Percentiles rank a stretch among this genome's conserved stretches.
Evolutionary conservation across 2,329 filamentous ascomycete genomes (phyloP).

Genomic region (Curvularia hawaiiensis): DNA sequence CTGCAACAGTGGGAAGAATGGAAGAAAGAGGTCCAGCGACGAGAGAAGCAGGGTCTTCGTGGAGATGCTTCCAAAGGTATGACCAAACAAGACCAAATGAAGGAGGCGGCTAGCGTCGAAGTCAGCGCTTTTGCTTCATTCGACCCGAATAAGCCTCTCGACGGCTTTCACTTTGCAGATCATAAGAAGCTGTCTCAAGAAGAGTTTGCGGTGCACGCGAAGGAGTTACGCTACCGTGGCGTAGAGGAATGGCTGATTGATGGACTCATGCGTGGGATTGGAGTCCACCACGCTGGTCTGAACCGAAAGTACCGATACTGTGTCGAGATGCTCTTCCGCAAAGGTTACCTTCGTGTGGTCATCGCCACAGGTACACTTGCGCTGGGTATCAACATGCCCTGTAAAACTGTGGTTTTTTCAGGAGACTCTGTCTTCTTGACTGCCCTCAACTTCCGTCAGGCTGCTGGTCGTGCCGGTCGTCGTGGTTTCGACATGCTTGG

Average conservation of each 20-base stretch:
- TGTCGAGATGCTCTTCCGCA: conserved; percentile 76
- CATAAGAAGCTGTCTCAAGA: conserved; percentile 61
- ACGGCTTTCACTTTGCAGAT: conserved; percentile 71
- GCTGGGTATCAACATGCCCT: conserved; percentile 74
- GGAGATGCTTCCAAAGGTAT: conserved; percentile 53
- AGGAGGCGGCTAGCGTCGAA: conserved; percentile 62
- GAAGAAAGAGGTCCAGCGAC: conserved; percentile 55
- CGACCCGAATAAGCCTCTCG: conserved; percentile 66
- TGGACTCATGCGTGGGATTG: conserved; percentile 70
- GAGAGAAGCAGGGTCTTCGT: conserved; percentile 52
- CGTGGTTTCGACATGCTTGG: conserved; percentile 81
- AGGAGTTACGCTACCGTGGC: conserved; percentile 57
- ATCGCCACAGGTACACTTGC: conserved; percentile 78
- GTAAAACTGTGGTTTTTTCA: conserved; percentile 78
- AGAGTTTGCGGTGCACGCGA: conserved; percentile 63
- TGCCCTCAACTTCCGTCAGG: conserved; percentile 77
- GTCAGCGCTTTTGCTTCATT: conserved; percentile 66
- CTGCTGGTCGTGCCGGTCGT: conserved; percentile 76
- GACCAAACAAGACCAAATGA: conserved; percentile 62
- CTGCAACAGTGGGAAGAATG: conserved; percentile 64
- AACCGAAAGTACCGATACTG: conserved; percentile 76
- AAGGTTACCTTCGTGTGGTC: conserved; percentile 71
- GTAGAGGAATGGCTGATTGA: conserved; percentile 61
- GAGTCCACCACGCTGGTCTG: conserved; percentile 80
- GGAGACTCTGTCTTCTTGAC: conserved; percentile 76